A percentile compares a stretch with the other conserved stretches of the same genome.
phyloP scores from a whole-genome alignment of 495 filamentous ascomycete species.

The Lasiosphaeris hirsuta region DNA sequence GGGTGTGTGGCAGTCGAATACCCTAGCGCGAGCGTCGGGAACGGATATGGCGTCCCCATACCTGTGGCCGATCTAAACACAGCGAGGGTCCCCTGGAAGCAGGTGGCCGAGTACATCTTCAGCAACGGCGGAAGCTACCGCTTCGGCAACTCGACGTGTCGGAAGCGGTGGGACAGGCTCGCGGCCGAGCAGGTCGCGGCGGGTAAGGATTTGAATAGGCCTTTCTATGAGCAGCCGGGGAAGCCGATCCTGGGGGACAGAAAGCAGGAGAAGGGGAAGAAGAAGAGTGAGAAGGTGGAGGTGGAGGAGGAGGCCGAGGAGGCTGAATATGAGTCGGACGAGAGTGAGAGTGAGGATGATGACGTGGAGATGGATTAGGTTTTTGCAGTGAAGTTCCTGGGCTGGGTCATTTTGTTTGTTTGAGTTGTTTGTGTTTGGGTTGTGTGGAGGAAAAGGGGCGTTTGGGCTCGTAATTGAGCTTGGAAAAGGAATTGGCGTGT shows the following conservation, averaged over 20 bases:
- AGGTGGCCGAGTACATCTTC: conserved; percentile 69
- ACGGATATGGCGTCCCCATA: neutral
- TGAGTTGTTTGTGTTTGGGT: too few relatives aligned
- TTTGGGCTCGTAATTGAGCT: too few relatives aligned
- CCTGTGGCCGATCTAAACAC: conserved; percentile 18
- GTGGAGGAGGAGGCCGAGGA: neutral
- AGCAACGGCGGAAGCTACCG: conserved; percentile 71
- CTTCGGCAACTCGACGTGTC: conserved; percentile 84
- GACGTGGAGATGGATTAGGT: too few relatives aligned
- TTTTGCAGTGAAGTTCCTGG: too few relatives aligned
- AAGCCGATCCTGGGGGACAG: too few relatives aligned
- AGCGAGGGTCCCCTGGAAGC: conserved; percentile 76
- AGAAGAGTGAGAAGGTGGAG: neutral
- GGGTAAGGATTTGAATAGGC: conserved; percentile 9
- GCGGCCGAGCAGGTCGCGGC: conserved; percentile 18
- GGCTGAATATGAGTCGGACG: neutral
- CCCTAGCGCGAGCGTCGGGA: neutral
- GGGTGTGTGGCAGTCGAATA: neutral
- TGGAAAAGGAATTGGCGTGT: too few relatives aligned
- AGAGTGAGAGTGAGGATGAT: too few relatives aligned
- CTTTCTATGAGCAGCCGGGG: conserved; percentile 15
- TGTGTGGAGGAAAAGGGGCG: too few relatives aligned
- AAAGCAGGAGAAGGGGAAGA: neutral
- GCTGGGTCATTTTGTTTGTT: too few relatives aligned
- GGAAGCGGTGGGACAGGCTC: conserved; percentile 72